Evolutionary conservation across 176 grass and related monocot species (phyloP).

Genomic region (Oryza australiensis): DNA sequence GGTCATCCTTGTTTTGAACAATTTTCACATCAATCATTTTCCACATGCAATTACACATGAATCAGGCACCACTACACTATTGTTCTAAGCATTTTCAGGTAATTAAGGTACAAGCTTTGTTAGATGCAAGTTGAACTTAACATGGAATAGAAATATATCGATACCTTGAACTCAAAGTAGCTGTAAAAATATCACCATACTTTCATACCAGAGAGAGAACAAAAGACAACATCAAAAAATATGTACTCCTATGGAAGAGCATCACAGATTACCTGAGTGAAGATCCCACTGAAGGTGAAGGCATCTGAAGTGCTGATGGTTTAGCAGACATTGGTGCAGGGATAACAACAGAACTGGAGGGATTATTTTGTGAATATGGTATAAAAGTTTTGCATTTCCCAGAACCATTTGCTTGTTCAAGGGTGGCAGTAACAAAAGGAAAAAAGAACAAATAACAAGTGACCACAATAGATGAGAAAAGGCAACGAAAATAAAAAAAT

Average conservation of each 20-base stretch:
- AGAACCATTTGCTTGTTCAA: slow-evolving; percentile 33
- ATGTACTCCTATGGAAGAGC: neutral
- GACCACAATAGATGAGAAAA: neutral
- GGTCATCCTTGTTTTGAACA: slow-evolving; percentile 3
- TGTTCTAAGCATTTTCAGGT: neutral
- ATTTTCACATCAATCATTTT: slow-evolving; percentile 2
- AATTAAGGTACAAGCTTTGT: neutral
- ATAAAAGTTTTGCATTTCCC: slow-evolving; percentile 18
- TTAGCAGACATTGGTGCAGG: slow-evolving; percentile 44
- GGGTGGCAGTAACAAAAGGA: neutral
- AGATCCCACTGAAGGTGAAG: slow-evolving; percentile 79
- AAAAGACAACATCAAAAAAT: neutral
- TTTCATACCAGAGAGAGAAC: neutral
- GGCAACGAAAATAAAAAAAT: neutral
- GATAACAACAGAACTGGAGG: slow-evolving; percentile 25
- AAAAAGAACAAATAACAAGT: neutral
- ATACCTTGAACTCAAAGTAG: neutral
- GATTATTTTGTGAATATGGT: slow-evolving; percentile 33
- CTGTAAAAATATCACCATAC: neutral
- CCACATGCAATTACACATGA: neutral
- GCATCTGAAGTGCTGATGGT: slow-evolving; percentile 77
- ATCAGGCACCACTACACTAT: neutral
- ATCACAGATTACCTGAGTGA: slow-evolving; percentile 58
- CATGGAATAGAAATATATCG: slow-evolving; percentile 29
- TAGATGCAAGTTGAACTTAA: slow-evolving; percentile 5